Evolutionary conservation across 495 filamentous ascomycete species (phyloP).

Genomic region (Schizothecium vesticola): DNA sequence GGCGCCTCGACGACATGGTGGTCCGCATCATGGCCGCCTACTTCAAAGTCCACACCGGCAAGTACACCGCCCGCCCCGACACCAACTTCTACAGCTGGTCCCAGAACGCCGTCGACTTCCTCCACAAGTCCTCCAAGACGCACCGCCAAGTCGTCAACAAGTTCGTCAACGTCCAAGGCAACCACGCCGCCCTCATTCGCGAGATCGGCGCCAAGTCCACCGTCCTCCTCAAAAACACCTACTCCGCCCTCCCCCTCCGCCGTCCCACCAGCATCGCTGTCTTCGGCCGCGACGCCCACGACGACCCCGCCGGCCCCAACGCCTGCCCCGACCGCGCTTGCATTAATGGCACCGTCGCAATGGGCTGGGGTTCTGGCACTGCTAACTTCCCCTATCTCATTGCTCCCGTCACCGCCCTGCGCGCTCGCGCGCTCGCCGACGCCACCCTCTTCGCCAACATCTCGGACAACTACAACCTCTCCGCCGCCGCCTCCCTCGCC

Average conservation of each 20-base stretch:
- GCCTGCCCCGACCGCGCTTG: conserved; percentile 42
- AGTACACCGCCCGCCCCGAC: conserved; percentile 48
- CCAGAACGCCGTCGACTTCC: conserved; percentile 62
- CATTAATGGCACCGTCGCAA: conserved; percentile 51
- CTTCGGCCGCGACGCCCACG: conserved; percentile 59
- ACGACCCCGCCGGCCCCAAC: conserved; percentile 41
- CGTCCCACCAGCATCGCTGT: conserved; percentile 51
- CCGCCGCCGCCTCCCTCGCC: conserved; percentile 32
- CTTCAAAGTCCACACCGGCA: conserved; percentile 75
- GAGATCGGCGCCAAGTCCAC: conserved; percentile 53
- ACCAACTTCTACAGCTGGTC: conserved; percentile 90
- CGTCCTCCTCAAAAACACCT: conserved; percentile 59
- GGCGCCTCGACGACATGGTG: conserved; percentile 87
- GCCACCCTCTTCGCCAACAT: conserved; percentile 27
- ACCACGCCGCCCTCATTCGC: conserved; percentile 47
- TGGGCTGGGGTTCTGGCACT: conserved; percentile 55
- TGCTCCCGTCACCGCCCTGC: conserved; percentile 51
- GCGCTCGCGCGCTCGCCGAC: conserved; percentile 29
- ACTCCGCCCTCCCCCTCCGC: conserved; percentile 49
- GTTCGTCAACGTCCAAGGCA: conserved; percentile 47
- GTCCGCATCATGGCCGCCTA: conserved; percentile 80
- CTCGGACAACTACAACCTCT: conserved; percentile 33
- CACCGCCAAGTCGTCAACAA: conserved; percentile 64
- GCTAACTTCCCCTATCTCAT: conserved; percentile 64
- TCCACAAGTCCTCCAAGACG: conserved; percentile 53